A percentile compares a stretch with the other conserved stretches of the same genome.
These are phyloP conservation scores for Astragalus membranaceus DNA, from an alignment of 306 rosid genomes.

Conservation along the genomic window DNA sequence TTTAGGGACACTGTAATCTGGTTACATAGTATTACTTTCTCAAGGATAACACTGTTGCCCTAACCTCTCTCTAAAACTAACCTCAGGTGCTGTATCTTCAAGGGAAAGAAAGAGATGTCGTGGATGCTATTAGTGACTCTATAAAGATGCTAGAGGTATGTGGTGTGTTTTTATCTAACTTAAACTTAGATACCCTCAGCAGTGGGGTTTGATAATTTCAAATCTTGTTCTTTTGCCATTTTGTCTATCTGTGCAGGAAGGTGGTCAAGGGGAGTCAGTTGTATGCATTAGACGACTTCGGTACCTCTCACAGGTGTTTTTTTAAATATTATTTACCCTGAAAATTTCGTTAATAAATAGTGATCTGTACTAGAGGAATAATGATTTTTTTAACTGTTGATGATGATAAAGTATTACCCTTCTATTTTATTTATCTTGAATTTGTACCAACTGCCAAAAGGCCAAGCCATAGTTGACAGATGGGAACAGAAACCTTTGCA, in stretches of 20 bases:
- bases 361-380: neutral
- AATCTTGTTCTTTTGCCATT: constrained; percentile 8
- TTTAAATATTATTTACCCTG: neutral
- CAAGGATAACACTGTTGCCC: neutral
- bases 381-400: neutral
- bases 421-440: neutral
- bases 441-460: neutral
- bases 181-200: neutral
- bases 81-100: constrained; percentile 69
- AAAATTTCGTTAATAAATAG: constrained; percentile 1
- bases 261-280: constrained; percentile 59
- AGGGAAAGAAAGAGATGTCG: constrained; percentile 75
- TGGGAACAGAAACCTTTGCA: neutral
- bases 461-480: neutral
- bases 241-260: constrained; percentile 50
- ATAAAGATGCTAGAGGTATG: constrained; percentile 73
- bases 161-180: constrained; percentile 28
- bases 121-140: constrained; percentile 64
- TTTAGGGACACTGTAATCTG: neutral
- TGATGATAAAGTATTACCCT: neutral
- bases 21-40: neutral
- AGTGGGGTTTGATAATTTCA: constrained; percentile 4
- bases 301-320: constrained; percentile 72
- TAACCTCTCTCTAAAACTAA: neutral
- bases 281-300: constrained; percentile 62